Conservation (phyloP, 2,329 filamentous ascomycete species). For the Fusarium ramigenum region DNA sequence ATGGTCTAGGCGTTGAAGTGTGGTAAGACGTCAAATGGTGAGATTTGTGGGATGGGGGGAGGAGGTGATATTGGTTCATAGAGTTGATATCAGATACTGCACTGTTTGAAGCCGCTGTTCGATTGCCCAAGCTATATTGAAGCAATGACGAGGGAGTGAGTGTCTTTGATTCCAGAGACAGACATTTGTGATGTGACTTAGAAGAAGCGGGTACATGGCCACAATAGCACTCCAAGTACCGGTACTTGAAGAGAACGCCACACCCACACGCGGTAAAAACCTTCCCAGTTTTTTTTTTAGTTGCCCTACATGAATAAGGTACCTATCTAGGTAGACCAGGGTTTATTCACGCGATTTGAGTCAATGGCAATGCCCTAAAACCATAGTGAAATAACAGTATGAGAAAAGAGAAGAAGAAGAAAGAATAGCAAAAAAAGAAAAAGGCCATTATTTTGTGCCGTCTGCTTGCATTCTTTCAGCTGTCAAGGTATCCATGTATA, state of each 20-base stretch:
- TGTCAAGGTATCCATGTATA: slow-evolving; percentile 7
- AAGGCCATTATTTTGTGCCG: not conserved
- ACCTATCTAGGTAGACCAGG: not conserved
- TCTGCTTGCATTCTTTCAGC: slow-evolving; percentile 18
- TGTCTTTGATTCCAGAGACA: slow-evolving; percentile 13
- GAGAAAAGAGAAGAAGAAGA: not conserved
- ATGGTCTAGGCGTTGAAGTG: slow-evolving; percentile 13
- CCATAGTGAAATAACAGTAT: not conserved
- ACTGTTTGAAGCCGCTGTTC: not conserved
- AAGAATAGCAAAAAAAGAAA: not conserved
- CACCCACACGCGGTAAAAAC: slow-evolving; percentile 10
- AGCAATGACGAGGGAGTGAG: slow-evolving; percentile 17
- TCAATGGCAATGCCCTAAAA: slow-evolving; percentile 8
- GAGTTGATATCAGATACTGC: not conserved
- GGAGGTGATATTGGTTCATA: slow-evolving; percentile 17
- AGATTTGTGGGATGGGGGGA: slow-evolving; percentile 1
- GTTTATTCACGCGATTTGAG: slow-evolving; percentile 3
- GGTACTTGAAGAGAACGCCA: slow-evolving; percentile 36
- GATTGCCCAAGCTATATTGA: not conserved
- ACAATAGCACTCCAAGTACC: slow-evolving; percentile 27
- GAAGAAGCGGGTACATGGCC: slow-evolving; percentile 24
- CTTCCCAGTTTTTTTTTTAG: slow-evolving; percentile 11
- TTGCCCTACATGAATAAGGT: not conserved
- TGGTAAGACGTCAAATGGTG: slow-evolving; percentile 18
- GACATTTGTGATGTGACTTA: not conserved